These are phyloP conservation scores for Areca catechu DNA, from an alignment of 176 grass and related monocot genomes.

Conservation along the genomic window DNA sequence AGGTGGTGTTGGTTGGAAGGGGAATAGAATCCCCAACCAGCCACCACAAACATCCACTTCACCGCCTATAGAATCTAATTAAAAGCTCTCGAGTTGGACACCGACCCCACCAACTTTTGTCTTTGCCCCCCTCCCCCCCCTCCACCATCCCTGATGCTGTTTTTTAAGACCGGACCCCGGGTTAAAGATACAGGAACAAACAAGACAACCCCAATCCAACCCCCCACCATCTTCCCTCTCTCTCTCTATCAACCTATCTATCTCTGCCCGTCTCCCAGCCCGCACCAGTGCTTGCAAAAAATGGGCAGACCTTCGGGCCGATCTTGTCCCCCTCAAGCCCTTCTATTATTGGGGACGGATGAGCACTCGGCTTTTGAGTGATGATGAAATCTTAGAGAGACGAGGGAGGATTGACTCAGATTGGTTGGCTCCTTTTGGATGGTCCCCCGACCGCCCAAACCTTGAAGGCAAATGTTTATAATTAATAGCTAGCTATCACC, in stretches of 20 bases:
- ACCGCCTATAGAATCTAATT: slow-evolving; percentile 4
- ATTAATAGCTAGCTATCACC: too few species aligned
- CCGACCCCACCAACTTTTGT: not conserved
- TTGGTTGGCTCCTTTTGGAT: too few species aligned
- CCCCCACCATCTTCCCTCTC: not conserved
- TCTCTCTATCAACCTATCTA: not conserved
- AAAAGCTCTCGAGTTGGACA: slow-evolving; percentile 22
- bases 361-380: slow-evolving; percentile 9
- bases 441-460: too few species aligned
- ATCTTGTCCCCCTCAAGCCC: slow-evolving; percentile 3
- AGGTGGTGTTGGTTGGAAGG: slow-evolving; percentile 3
- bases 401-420: too few species aligned
- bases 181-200: too few species aligned
- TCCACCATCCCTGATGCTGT: too few species aligned
- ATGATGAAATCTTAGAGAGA: not conserved
- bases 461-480: too few species aligned
- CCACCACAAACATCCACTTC: slow-evolving; percentile 2
- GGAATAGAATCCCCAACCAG: slow-evolving; percentile 7
- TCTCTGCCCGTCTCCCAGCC: not conserved
- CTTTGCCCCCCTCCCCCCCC: too few species aligned
- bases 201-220: too few species aligned
- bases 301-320: not conserved
- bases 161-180: too few species aligned
- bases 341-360: slow-evolving; percentile 16
- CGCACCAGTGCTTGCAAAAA: slow-evolving; percentile 4